Conservation (phyloP, 306 rosid species). For the Quercus gilva region DNA sequence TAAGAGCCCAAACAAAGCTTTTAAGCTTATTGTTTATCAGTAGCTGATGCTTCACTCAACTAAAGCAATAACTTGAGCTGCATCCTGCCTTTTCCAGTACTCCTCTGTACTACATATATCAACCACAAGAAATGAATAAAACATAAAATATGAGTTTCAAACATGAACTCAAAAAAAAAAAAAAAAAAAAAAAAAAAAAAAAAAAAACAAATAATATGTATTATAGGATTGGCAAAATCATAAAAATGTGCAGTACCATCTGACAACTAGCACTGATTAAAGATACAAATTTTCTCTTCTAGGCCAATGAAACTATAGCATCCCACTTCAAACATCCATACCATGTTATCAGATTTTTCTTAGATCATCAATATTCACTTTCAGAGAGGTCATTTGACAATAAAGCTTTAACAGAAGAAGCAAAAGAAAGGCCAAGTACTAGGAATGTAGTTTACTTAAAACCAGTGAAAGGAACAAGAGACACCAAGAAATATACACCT, state of each 20-base stretch:
- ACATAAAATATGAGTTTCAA: slow-evolving; percentile 6
- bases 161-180: not conserved
- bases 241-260: not conserved
- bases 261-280: slow-evolving; percentile 12
- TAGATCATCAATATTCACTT: not conserved
- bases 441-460: too few relatives aligned
- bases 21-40: not conserved
- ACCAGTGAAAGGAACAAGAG: too few relatives aligned
- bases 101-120: slow-evolving; percentile 87
- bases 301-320: not conserved
- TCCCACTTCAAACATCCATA: not conserved
- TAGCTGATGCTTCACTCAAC: slow-evolving; percentile 40
- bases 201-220: too few relatives aligned
- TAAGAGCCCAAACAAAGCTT: not conserved
- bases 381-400: not conserved
- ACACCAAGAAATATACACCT: too few relatives aligned
- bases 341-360: not conserved
- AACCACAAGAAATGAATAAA: slow-evolving; percentile 20
- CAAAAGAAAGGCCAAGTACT: too few relatives aligned
- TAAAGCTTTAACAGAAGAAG: not conserved
- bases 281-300: not conserved
- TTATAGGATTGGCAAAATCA: not conserved
- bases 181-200: too few relatives aligned
- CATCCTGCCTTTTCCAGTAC: slow-evolving; percentile 93
- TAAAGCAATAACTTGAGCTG: slow-evolving; percentile 81